A percentile compares a stretch with the other conserved stretches of the same genome.
These are phyloP conservation scores for Citrus trifoliata DNA, from an alignment of 345 rosid genomes.

Conservation along the genomic window DNA sequence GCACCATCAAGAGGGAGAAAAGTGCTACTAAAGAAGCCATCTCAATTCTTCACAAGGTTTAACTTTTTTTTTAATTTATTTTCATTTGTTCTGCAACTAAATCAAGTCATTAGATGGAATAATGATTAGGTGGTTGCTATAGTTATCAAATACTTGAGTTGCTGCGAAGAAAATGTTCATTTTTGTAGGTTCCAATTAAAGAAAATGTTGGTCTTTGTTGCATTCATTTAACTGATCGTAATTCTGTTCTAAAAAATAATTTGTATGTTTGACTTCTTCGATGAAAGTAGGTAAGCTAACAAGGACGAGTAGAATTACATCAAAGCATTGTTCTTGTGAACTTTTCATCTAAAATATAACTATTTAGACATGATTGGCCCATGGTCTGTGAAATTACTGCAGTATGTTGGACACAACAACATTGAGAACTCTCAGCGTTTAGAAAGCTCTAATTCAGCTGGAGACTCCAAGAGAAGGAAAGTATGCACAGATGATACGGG, in stretches of 20 bases:
- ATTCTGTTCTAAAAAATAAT: not conserved
- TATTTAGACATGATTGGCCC: not conserved
- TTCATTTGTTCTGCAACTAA: not conserved
- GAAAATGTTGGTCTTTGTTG: not conserved
- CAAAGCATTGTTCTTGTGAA: not conserved
- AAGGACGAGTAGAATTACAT: not conserved
- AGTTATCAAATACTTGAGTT: too few relatives aligned
- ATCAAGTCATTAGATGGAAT: too few relatives aligned
- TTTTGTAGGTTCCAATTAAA: not conserved
- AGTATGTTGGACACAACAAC: constrained; percentile 35
- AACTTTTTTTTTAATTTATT: not conserved
- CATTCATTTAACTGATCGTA: not conserved
- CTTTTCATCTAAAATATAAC: not conserved
- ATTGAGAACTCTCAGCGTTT: constrained; percentile 22
- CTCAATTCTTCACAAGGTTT: constrained; percentile 75
- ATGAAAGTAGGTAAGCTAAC: not conserved
- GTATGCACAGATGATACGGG: constrained; percentile 29
- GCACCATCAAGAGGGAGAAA: constrained; percentile 84
- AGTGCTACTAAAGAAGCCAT: constrained; percentile 92
- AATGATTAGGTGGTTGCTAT: not conserved
- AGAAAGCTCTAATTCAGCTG: constrained; percentile 24
- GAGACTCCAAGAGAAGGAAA: constrained; percentile 52
- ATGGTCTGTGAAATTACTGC: constrained; percentile 12
- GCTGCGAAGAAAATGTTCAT: too few relatives aligned
- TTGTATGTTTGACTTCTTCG: not conserved